These are phyloP conservation scores for Pseudodiploospora longispora DNA, from an alignment of 2,329 filamentous ascomycete genomes.

Conservation along the genomic window DNA sequence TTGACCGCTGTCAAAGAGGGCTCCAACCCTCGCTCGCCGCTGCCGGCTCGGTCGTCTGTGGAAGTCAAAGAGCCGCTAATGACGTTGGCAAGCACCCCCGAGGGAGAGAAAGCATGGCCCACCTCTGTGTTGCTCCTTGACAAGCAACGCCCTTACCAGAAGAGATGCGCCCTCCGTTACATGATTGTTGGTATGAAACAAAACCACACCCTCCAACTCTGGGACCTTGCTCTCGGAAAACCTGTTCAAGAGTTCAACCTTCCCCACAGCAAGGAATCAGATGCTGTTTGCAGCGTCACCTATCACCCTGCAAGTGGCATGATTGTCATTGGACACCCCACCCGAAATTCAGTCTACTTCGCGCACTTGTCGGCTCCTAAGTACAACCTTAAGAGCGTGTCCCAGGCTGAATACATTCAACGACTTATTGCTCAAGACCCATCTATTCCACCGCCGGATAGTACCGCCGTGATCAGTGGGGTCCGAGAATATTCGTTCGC, in stretches of 20 bases:
- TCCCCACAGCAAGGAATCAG: slow-evolving; percentile 90
- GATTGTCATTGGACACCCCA: slow-evolving; percentile 91
- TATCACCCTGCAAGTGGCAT: slow-evolving; percentile 91
- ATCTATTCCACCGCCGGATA: slow-evolving; percentile 74
- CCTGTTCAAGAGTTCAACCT: slow-evolving; percentile 96
- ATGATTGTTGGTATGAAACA: slow-evolving; percentile 98
- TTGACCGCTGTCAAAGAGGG: slow-evolving; percentile 51
- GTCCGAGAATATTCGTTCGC: slow-evolving; percentile 91
- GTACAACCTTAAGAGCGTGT: slow-evolving; percentile 75
- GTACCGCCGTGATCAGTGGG: slow-evolving; percentile 94
- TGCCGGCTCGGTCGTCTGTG: slow-evolving; percentile 50
- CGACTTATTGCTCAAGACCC: slow-evolving; percentile 65
- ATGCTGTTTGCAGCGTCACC: slow-evolving; percentile 94
- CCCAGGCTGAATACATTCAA: slow-evolving; percentile 81
- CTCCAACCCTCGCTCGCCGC: slow-evolving; percentile 41
- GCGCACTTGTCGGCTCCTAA: slow-evolving; percentile 89
- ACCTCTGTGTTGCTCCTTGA: slow-evolving; percentile 94
- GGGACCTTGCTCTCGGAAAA: slow-evolving; percentile 92
- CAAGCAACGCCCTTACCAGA: slow-evolving; percentile 88
- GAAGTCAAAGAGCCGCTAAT: slow-evolving; percentile 82
- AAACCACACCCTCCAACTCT: slow-evolving; percentile 95
- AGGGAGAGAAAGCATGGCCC: slow-evolving; percentile 90
- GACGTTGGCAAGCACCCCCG: slow-evolving; percentile 77
- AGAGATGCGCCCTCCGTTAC: slow-evolving; percentile 83
- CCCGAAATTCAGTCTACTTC: slow-evolving; percentile 95